phyloP scores from a whole-genome alignment of 208 protist species.

The Histomonas meleagridis region DNA sequence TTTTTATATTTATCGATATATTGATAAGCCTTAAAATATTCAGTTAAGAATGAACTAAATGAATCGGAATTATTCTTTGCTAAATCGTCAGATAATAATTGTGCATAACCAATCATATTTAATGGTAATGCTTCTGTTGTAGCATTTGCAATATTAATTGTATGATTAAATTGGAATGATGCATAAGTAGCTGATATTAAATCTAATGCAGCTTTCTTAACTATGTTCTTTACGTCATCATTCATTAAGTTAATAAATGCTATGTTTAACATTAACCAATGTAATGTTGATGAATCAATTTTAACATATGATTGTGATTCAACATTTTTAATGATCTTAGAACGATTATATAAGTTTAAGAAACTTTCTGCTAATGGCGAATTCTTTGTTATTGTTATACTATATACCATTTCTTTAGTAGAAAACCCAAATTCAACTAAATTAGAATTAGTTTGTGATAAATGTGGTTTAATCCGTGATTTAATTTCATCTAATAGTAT shows the following conservation, averaged over 20 bases:
- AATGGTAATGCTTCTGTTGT: neutral
- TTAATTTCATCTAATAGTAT: too few relatives aligned
- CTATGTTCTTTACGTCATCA: neutral
- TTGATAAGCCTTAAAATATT: neutral
- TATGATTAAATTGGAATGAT: neutral
- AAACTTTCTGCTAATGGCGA: too few relatives aligned
- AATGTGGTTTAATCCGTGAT: too few relatives aligned
- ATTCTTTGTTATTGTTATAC: too few relatives aligned
- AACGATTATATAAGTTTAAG: too few relatives aligned
- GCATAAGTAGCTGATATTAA: neutral
- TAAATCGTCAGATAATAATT: neutral
- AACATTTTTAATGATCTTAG: too few relatives aligned
- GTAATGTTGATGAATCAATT: neutral
- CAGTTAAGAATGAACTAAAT: neutral
- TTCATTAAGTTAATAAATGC: neutral
- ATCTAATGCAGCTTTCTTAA: neutral
- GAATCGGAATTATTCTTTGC: neutral
- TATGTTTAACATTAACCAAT: neutral
- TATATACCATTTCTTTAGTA: too few relatives aligned
- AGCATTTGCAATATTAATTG: neutral
- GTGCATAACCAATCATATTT: neutral
- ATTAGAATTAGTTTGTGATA: too few relatives aligned
- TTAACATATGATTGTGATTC: neutral
- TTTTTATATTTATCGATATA: neutral
- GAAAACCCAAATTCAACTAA: too few relatives aligned